Conservation (phyloP, 345 rosid genomes). For the Eucalyptus cloeziana region DNA sequence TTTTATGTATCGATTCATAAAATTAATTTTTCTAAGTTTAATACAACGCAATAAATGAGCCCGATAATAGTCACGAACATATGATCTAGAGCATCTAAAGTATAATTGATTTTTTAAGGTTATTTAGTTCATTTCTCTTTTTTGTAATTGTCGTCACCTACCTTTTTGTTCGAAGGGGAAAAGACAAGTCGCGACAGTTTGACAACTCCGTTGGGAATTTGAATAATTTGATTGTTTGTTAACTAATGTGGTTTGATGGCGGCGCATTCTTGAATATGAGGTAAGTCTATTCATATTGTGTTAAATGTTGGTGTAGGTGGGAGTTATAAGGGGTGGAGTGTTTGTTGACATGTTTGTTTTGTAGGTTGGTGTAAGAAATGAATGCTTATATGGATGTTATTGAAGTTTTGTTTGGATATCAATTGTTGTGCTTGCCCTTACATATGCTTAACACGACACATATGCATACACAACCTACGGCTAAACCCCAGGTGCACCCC, state of each 20-base stretch:
- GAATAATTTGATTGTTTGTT: too few relatives aligned
- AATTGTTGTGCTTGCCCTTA: not conserved
- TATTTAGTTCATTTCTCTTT: too few relatives aligned
- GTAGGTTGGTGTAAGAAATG: not conserved
- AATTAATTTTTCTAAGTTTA: not conserved
- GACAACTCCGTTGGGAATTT: too few relatives aligned
- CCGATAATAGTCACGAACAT: not conserved
- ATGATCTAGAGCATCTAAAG: not conserved
- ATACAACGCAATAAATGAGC: not conserved
- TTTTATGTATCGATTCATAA: not conserved
- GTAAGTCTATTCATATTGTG: not conserved
- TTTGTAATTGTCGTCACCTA: rapidly evolving
- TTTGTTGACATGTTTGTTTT: not conserved
- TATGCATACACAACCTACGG: rapidly evolving
- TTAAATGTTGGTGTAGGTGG: too few relatives aligned
- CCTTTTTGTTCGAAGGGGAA: too few relatives aligned
- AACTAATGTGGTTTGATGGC: too few relatives aligned
- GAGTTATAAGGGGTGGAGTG: not conserved
- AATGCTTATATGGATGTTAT: not conserved
- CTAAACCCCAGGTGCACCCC: not conserved
- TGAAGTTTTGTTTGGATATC: not conserved
- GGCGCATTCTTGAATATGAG: not conserved
- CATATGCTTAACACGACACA: not conserved
- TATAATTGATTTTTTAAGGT: too few relatives aligned
- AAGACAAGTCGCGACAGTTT: not conserved